Percentiles rank a stretch among this genome's conserved stretches.
phyloP scores from a whole-genome alignment of 164 flowering plant species.

The Protea cynaroides region DNA sequence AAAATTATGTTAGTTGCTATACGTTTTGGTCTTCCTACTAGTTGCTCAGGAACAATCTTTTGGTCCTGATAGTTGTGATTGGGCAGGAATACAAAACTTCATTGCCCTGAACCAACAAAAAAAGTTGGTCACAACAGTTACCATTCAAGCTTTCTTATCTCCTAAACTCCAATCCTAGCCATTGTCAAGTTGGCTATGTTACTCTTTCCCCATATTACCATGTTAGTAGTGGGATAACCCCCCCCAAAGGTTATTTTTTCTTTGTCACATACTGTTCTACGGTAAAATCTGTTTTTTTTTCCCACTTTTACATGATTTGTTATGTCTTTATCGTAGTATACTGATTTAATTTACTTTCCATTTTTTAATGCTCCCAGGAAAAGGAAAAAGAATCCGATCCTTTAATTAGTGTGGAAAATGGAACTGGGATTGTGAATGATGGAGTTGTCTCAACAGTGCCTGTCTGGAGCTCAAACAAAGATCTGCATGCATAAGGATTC shows the following conservation, averaged over 20 bases:
- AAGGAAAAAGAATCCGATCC: slow-evolving; percentile 79
- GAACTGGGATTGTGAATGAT: slow-evolving; percentile 37
- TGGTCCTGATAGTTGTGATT: no score
- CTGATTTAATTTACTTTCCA: neutral
- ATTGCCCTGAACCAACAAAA: no score
- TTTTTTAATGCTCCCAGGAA: slow-evolving; percentile 30
- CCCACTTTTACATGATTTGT: neutral
- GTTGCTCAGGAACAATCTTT: no score
- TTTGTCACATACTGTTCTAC: neutral
- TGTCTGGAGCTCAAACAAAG: slow-evolving; percentile 70
- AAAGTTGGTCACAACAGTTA: no score
- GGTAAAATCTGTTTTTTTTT: no score
- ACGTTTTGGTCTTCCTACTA: no score
- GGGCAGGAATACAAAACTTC: no score
- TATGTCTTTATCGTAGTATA: neutral
- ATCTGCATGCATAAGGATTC: slow-evolving; percentile 54
- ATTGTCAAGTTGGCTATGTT: neutral
- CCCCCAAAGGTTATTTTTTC: neutral
- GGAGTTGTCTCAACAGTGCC: slow-evolving; percentile 43
- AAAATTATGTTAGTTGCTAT: no score
- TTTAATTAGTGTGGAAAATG: slow-evolving; percentile 55
- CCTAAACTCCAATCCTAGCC: neutral
- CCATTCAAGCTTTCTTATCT: neutral
- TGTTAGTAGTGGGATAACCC: neutral
- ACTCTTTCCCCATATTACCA: no score